A percentile compares a stretch with the other conserved stretches of the same genome.
These are phyloP conservation scores for Capsella rubella DNA, from an alignment of 441 rosid species.

Conservation along the genomic window DNA sequence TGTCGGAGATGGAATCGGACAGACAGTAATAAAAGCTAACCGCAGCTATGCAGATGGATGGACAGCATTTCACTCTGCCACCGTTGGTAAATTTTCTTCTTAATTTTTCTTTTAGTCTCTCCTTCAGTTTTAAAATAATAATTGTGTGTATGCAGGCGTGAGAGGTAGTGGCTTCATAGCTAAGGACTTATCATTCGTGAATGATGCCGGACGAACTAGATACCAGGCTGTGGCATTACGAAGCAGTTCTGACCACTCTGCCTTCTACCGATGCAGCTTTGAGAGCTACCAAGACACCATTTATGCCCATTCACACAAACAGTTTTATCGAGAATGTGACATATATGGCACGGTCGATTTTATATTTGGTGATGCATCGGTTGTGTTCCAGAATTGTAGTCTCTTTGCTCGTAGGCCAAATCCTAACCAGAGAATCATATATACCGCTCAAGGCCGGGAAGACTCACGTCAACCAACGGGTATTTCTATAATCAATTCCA, in stretches of 20 bases:
- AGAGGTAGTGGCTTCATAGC: constrained; percentile 51
- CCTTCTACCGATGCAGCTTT: constrained; percentile 61
- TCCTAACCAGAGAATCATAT: constrained; percentile 49
- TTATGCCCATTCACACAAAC: constrained; percentile 59
- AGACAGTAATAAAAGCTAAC: constrained; percentile 52
- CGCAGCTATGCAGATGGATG: constrained; percentile 49
- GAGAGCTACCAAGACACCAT: constrained; percentile 62
- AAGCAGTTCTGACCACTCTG: constrained; percentile 59
- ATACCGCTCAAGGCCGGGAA: constrained; percentile 62
- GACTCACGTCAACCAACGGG: constrained; percentile 58
- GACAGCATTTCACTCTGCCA: constrained; percentile 61
- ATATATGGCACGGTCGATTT: constrained; percentile 59
- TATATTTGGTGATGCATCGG: constrained; percentile 60
- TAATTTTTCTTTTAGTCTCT: no score
- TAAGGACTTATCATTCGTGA: constrained; percentile 54
- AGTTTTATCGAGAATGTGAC: constrained; percentile 61
- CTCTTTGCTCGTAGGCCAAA: constrained; percentile 61
- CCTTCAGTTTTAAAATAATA: no score
- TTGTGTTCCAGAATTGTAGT: constrained; percentile 59
- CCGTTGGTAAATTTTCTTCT: constrained; percentile 48
- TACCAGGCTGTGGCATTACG: constrained; percentile 64
- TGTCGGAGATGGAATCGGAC: constrained; percentile 61
- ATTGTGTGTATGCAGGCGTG: constrained; percentile 5
- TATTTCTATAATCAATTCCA: constrained; percentile 52
- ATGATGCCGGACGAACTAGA: constrained; percentile 56